These are phyloP conservation scores for Fusarium pseudoanthophilum DNA, from an alignment of 2,329 filamentous ascomycete species.

Conservation along the genomic window DNA sequence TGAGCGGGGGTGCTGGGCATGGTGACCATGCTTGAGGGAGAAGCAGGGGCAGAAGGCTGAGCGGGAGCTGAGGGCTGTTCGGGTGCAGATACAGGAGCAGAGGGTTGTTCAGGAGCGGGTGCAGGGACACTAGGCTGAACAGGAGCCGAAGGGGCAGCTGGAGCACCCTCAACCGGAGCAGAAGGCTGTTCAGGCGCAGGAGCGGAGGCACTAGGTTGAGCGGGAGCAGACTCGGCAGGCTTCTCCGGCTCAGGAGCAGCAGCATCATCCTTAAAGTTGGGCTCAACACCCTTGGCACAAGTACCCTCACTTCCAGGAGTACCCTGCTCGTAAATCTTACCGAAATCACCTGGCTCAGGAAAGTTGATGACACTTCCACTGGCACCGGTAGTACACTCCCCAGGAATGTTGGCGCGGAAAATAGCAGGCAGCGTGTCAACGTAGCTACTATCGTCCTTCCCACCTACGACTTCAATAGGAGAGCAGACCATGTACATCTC, in stretches of 20 bases:
- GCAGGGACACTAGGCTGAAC: not conserved
- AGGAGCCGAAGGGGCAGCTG: not conserved
- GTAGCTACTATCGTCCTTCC: slow-evolving; percentile 43
- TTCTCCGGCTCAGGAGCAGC: slow-evolving; percentile 5
- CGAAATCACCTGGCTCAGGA: slow-evolving; percentile 40
- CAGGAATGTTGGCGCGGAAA: slow-evolving; percentile 43
- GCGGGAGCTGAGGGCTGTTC: not conserved
- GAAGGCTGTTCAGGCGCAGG: not conserved
- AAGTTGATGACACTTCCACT: slow-evolving; percentile 40
- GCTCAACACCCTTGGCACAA: slow-evolving; percentile 33
- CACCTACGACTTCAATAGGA: slow-evolving; percentile 67
- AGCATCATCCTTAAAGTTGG: slow-evolving; percentile 33
- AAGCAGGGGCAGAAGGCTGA: not conserved
- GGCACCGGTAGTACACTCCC: slow-evolving; percentile 36
- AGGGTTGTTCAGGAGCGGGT: not conserved
- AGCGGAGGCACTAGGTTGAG: not conserved
- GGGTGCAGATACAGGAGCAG: too few species aligned
- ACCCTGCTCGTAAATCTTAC: slow-evolving; percentile 34
- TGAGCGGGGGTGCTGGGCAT: not conserved
- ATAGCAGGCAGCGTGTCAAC: slow-evolving; percentile 34
- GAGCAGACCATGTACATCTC: slow-evolving; percentile 93
- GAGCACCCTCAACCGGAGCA: not conserved
- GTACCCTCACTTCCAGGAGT: slow-evolving; percentile 21
- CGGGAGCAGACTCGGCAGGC: not conserved
- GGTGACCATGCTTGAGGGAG: not conserved